Conservation (phyloP, 2,329 filamentous ascomycete species). For the Cordyceps javanica region DNA sequence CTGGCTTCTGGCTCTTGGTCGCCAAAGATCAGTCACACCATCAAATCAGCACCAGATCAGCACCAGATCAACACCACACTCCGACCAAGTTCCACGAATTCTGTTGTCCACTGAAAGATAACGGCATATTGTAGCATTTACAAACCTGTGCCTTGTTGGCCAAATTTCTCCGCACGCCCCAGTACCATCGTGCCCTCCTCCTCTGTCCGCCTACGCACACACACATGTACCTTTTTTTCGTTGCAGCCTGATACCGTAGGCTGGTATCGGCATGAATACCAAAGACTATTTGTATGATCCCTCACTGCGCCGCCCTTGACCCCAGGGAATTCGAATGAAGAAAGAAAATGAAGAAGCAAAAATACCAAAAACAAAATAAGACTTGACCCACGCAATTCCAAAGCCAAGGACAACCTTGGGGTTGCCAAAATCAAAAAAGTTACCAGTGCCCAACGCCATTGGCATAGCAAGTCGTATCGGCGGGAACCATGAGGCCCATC, state of each 20-base stretch:
- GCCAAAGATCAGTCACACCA: background rate
- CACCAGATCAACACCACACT: background rate
- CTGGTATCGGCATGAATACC: background rate
- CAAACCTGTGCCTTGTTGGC: background rate
- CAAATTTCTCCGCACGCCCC: background rate
- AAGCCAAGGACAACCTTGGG: background rate
- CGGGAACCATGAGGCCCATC: background rate
- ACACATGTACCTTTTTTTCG: background rate
- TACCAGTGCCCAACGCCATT: constrained; percentile 6
- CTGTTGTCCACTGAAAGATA: too few species aligned
- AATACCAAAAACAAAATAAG: background rate
- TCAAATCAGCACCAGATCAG: background rate
- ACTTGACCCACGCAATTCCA: background rate
- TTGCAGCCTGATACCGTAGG: background rate
- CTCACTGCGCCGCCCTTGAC: constrained; percentile 3
- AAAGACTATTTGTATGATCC: background rate
- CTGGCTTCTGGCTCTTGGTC: background rate
- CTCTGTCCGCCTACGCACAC: background rate
- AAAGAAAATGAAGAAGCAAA: background rate
- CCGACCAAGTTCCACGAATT: too few species aligned
- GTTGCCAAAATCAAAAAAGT: background rate
- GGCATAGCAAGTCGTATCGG: constrained; percentile 1
- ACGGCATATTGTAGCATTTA: background rate
- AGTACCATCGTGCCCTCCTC: background rate
- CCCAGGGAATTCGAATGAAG: background rate